These are phyloP conservation scores for Kodamaea sp. DNA, from an alignment of 1,139 yeast genomes.

Conservation along the genomic window DNA sequence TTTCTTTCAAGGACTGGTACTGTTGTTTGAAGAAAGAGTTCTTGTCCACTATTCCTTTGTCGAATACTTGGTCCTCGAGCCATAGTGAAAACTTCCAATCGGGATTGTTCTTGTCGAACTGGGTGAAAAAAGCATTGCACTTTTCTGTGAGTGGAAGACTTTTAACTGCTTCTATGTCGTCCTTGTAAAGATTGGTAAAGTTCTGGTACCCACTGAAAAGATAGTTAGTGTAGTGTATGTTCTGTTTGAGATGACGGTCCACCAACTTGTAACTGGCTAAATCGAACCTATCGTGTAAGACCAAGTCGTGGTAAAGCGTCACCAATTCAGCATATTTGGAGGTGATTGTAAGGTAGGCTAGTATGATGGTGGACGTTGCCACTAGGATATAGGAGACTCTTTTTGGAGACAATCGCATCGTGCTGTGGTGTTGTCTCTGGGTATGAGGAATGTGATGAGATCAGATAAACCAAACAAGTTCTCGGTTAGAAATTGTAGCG, in stretches of 20 bases:
- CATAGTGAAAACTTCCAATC: slow-evolving; percentile 26
- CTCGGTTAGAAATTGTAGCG: too few species aligned
- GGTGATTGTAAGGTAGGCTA: slow-evolving; percentile 3
- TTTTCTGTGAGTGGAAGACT: slow-evolving; percentile 22
- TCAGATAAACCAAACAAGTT: too few species aligned
- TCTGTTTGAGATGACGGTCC: slow-evolving; percentile 21
- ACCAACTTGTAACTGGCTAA: slow-evolving; percentile 11
- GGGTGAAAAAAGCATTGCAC: slow-evolving; percentile 32
- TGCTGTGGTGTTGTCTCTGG: too few species aligned
- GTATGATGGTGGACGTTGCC: too few species aligned
- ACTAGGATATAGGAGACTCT: too few species aligned
- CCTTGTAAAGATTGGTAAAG: slow-evolving; percentile 18
- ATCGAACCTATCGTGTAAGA: slow-evolving; percentile 13
- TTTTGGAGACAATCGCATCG: too few species aligned
- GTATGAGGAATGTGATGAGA: too few species aligned
- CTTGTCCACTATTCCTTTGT: slow-evolving; percentile 31
- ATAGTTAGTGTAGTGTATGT: slow-evolving; percentile 35
- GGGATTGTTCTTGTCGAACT: slow-evolving; percentile 21
- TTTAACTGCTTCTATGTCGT: slow-evolving; percentile 15
- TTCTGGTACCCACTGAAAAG: slow-evolving; percentile 25
- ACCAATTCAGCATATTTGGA: slow-evolving; percentile 1
- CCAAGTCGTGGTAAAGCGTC: slow-evolving; percentile 1
- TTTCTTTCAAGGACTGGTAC: slow-evolving; percentile 10
- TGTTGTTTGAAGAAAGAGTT: slow-evolving; percentile 18
- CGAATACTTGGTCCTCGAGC: slow-evolving; percentile 20